These are phyloP conservation scores for Parsonsia alboflavescens DNA, from an alignment of 257 asterid genomes.

Conservation along the genomic window DNA sequence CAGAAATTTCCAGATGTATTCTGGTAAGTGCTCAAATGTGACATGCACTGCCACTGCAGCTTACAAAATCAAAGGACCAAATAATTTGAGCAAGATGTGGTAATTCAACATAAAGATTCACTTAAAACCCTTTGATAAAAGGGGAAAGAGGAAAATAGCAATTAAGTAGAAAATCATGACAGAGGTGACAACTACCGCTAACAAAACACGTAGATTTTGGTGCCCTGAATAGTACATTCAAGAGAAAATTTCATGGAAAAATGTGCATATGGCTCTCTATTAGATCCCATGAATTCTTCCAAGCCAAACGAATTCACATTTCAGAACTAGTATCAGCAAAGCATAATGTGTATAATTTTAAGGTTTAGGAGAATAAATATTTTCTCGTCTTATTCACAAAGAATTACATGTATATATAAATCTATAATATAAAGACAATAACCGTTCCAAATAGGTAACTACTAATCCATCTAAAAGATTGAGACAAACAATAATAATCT, in stretches of 20 bases:
- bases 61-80: neutral
- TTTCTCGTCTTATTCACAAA: too few relatives aligned
- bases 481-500: too few relatives aligned
- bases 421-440: too few relatives aligned
- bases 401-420: too few relatives aligned
- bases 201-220: neutral
- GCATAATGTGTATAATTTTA: neutral
- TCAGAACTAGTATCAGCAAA: neutral
- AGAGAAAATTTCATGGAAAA: neutral
- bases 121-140: neutral
- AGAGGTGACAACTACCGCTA: neutral
- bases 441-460: too few relatives aligned
- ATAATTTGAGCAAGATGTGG: neutral
- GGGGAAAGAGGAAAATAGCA: neutral
- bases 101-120: neutral
- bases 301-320: neutral
- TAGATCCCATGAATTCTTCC: neutral
- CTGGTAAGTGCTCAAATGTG: neutral
- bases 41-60: neutral
- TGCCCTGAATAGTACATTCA: neutral
- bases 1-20: neutral
- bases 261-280: neutral
- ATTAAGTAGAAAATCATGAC: neutral
- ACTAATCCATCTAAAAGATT: too few relatives aligned
- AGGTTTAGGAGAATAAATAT: too few relatives aligned